A percentile compares a stretch with the other conserved stretches of the same genome.
These are phyloP conservation scores for Pichia sp. DNA, from an alignment of 1,139 yeast species.

Conservation along the genomic window DNA sequence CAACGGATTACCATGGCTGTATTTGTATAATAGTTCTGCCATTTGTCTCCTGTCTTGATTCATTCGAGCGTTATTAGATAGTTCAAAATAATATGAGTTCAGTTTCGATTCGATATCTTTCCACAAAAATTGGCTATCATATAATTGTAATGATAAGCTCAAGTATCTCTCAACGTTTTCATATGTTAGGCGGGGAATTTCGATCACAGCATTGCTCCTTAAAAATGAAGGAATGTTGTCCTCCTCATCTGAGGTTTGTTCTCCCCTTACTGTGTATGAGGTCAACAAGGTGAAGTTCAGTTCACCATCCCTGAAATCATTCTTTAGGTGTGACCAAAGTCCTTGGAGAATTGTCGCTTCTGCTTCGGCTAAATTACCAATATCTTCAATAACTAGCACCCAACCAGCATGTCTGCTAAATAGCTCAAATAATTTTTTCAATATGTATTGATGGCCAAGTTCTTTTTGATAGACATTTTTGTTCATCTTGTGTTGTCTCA, in stretches of 20 bases:
- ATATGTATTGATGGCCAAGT: slow-evolving; percentile 40
- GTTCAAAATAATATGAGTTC: slow-evolving; percentile 9
- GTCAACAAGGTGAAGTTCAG: slow-evolving; percentile 11
- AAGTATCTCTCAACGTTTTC: slow-evolving; percentile 29
- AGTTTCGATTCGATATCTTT: slow-evolving; percentile 7
- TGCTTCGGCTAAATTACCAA: slow-evolving; percentile 41
- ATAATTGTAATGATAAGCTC: slow-evolving; percentile 24
- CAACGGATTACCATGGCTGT: slow-evolving; percentile 32
- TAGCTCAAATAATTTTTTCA: slow-evolving; percentile 41
- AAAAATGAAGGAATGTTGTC: slow-evolving; percentile 7
- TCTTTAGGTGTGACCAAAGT: slow-evolving; percentile 26
- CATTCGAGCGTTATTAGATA: background rate
- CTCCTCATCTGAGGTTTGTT: background rate
- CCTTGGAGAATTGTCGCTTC: slow-evolving; percentile 36
- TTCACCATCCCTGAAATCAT: slow-evolving; percentile 10
- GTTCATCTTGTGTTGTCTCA: slow-evolving; percentile 27
- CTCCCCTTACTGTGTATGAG: slow-evolving; percentile 2
- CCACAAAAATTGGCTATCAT: slow-evolving; percentile 15
- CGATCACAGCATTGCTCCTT: slow-evolving; percentile 5
- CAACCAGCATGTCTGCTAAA: slow-evolving; percentile 41
- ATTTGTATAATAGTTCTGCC: slow-evolving; percentile 25
- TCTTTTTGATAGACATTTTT: slow-evolving; percentile 31
- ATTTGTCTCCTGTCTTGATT: slow-evolving; percentile 11
- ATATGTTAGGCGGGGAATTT: slow-evolving; percentile 10
- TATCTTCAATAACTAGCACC: slow-evolving; percentile 46